Percentiles rank a stretch among this genome's conserved stretches.
Evolutionary conservation across 2,329 filamentous ascomycete species (phyloP).

Genomic region (Amauroascus verrucosus): DNA sequence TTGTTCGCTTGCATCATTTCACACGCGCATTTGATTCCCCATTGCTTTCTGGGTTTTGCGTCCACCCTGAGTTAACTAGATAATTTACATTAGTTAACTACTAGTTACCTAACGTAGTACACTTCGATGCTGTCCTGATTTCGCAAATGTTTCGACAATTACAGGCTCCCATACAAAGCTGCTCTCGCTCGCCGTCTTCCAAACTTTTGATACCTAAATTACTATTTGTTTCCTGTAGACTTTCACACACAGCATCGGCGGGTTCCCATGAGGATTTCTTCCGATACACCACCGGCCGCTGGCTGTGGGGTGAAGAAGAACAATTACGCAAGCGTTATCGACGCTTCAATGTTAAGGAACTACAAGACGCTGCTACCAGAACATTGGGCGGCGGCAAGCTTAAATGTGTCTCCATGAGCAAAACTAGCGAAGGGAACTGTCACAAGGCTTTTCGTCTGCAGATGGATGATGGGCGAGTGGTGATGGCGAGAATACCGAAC

Average conservation of each 20-base stretch:
- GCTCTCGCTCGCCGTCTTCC: neutral
- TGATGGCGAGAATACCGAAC: slow-evolving; percentile 17
- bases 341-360: slow-evolving; percentile 26
- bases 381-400: slow-evolving; percentile 19
- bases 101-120: too few species aligned
- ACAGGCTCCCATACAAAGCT: neutral
- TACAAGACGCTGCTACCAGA: slow-evolving; percentile 24
- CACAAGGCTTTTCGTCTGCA: slow-evolving; percentile 29
- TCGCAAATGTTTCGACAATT: neutral
- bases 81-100: too few species aligned
- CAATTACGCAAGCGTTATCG: slow-evolving; percentile 23
- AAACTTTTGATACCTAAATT: neutral
- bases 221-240: neutral
- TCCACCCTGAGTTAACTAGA: too few species aligned
- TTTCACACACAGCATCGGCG: neutral
- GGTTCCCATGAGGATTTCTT: slow-evolving; percentile 16
- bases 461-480: slow-evolving; percentile 20
- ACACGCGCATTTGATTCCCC: too few species aligned
- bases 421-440: slow-evolving; percentile 31
- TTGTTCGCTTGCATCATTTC: too few species aligned
- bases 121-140: neutral
- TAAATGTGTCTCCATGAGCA: slow-evolving; percentile 28
- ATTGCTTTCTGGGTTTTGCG: too few species aligned
- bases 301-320: slow-evolving; percentile 26
- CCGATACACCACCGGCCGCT: slow-evolving; percentile 24